Percentiles rank a stretch among this genome's conserved stretches.
Conservation (phyloP, 192 early-diverging fungal species). For the Chytriomyces confervae region DNA sequence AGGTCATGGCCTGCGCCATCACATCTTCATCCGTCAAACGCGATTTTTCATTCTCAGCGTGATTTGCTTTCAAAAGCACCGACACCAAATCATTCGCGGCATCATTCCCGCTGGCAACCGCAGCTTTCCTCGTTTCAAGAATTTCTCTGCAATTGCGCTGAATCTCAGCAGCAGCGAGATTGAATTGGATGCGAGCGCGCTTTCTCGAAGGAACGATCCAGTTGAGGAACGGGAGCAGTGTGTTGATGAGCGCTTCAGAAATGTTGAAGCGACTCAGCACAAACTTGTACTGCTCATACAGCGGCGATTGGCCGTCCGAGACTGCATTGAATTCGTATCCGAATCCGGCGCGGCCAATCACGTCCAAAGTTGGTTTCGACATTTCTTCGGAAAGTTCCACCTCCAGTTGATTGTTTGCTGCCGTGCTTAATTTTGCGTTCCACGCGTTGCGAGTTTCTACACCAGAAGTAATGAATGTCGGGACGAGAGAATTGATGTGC, state of each 20-base stretch:
- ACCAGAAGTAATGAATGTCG: background rate
- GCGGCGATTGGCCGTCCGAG: background rate
- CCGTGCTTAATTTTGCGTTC: background rate
- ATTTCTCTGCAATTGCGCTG: background rate
- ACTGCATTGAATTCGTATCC: slow-evolving; percentile 27
- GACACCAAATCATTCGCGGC: slow-evolving; percentile 6
- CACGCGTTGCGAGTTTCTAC: background rate
- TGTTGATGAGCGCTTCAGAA: background rate
- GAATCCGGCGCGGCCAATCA: slow-evolving; percentile 27
- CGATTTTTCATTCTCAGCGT: background rate
- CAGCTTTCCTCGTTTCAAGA: background rate
- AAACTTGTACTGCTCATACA: slow-evolving; percentile 3
- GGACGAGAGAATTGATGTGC: slow-evolving; percentile 2
- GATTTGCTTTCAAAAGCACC: slow-evolving; percentile 14
- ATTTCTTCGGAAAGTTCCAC: background rate
- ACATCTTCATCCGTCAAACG: slow-evolving; percentile 21
- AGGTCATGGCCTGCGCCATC: slow-evolving; percentile 8
- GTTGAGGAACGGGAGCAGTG: slow-evolving; percentile 5
- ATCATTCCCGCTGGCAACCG: background rate
- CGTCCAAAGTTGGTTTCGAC: slow-evolving; percentile 19
- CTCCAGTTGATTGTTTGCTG: background rate
- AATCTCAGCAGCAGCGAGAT: background rate
- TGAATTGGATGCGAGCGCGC: background rate
- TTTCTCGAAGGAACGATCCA: background rate
- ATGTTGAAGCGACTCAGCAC: slow-evolving; percentile 4